Evolutionary conservation across 2,329 filamentous ascomycete species (phyloP).

Genomic region (Aspergillus felis): DNA sequence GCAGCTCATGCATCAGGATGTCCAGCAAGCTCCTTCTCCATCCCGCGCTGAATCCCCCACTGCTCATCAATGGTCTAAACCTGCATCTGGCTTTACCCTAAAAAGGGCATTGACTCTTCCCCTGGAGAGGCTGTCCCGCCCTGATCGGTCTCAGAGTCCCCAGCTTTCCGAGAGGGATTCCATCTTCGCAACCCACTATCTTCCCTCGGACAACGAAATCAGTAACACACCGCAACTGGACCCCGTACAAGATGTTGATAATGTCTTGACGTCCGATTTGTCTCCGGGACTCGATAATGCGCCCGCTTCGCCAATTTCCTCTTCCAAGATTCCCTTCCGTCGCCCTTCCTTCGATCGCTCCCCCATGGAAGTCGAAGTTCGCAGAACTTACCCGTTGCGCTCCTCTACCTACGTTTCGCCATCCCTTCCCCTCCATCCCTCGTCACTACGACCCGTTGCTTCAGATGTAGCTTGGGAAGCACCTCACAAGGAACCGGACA

Average conservation of each 20-base stretch:
- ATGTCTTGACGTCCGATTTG: slow-evolving; percentile 29
- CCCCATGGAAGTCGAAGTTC: slow-evolving; percentile 38
- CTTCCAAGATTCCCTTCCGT: slow-evolving; percentile 28
- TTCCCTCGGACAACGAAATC: slow-evolving; percentile 48
- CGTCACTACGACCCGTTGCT: slow-evolving; percentile 25
- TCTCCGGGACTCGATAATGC: slow-evolving; percentile 29
- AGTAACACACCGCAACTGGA: slow-evolving; percentile 33
- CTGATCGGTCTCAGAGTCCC: slow-evolving; percentile 35
- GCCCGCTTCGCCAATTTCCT: slow-evolving; percentile 24
- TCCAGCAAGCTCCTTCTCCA: slow-evolving; percentile 25
- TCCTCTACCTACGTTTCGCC: slow-evolving; percentile 26
- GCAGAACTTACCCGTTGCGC: slow-evolving; percentile 27
- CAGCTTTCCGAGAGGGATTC: slow-evolving; percentile 60
- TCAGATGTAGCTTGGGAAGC: slow-evolving; percentile 23
- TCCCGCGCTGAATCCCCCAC: slow-evolving; percentile 37
- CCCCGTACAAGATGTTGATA: slow-evolving; percentile 25
- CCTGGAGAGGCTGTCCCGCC: slow-evolving; percentile 23
- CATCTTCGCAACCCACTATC: slow-evolving; percentile 61
- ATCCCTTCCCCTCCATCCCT: slow-evolving; percentile 14
- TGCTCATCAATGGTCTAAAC: slow-evolving; percentile 32
- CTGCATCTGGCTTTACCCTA: slow-evolving; percentile 25
- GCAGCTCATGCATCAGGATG: slow-evolving; percentile 25
- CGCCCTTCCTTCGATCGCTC: slow-evolving; percentile 25
- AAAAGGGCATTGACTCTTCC: slow-evolving; percentile 35
- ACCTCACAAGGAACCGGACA: slow-evolving; percentile 17